Evolutionary conservation across 805 yeast species (phyloP), one percentile per base, ranked within the genome.

Genomic region (Cephaloascus albidus): DNA sequence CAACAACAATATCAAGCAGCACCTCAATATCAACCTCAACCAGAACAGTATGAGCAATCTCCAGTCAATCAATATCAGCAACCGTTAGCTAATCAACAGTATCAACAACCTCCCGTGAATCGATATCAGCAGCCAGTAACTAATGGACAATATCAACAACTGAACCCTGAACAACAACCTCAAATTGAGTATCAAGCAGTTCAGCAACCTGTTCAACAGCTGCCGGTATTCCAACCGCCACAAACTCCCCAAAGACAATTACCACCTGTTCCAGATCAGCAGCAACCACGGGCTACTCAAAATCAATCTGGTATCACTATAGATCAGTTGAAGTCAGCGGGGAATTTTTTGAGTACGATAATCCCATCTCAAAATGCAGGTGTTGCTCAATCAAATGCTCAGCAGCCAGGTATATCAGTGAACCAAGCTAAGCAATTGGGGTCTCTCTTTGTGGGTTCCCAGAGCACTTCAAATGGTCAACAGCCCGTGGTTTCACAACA

Each of bases 291-390:
- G 20, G 32, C 40, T 20, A 33, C 26, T 20, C 40, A 28, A 36
- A 44, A 32, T 20, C 36, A 35, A 36, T 44, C 40, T 17, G 34
- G 43, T 31, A 38, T 20, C 12, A 37, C 26, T 19, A 18, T 26
- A 14, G 14, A 26, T 14, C 30, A 26, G 30, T 10, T 26, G 12
- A 26, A 26, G 19, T 34, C 32, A 12, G 35, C 38, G 18, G 36
- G 38, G 20, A 31, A 36, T 41, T 34, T 34, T 38, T 33, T 43
- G 43, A 31, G 42, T 39, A 39, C 31, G 19, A 32, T 2, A 17
- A n/a, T 12, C 16, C n/a, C 23, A 32, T 19, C 41, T n/a, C n/a
- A n/a, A n/a, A n/a, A n/a, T n/a, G 15, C 35, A 26, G 30, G 23
- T 28, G 40, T 18, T 5, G 14, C 35, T 6, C 38, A 27, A 32